Base-by-base conservation (phyloP, 371 early-diverging fungal species). In the Mortierella sp. region DNA sequence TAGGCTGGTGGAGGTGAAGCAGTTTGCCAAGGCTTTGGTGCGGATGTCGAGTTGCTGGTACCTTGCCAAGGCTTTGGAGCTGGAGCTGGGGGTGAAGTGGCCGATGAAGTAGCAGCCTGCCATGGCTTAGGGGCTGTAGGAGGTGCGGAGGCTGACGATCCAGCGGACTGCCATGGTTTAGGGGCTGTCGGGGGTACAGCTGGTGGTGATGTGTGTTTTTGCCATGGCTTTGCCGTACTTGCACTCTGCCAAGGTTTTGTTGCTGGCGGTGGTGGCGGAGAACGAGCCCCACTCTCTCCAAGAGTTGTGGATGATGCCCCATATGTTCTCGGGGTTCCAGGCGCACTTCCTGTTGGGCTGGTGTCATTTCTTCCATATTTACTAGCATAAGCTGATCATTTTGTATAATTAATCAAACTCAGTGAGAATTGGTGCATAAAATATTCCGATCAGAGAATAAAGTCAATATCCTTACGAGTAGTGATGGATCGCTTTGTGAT, bases 1-100 rank as follows among this genome's bases (percentile, higher is more conserved):
- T 83, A 83, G 12, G 83, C 68, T 51, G 83, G 83, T 28, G 83
- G 83, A 10, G 76, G 69, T 22, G 75, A 65, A 7, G 58, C 37
- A 22, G 67, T 63, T 29, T 72, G 72, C 72, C 64, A 64, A 12
- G 63, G 51, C 35, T 63, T 63, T 15, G 66, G 66, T 45, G 40
- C 57, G 42, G 66, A 55, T 13, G 55, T 19, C 8, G 63, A n/a
- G 23, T 35, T 13, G 17, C n/a, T 4, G 17, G 43, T n/a, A n/a
- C 17, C 53, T 19, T 53, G 72, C 72, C 66, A 71, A 13, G 73
- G 63, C 26, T 73, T 73, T 31, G 68, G 67, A 0, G 64, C 31
- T 10, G 72, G 7, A 13, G 29, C 53, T 23, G 23, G 53, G 28
- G 53, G 53, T 6, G 59, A 22, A 9, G 49, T 7, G 31, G 32